Conservation (phyloP, 2,329 filamentous ascomycete genomes). For the Ceratocystis variospora region DNA sequence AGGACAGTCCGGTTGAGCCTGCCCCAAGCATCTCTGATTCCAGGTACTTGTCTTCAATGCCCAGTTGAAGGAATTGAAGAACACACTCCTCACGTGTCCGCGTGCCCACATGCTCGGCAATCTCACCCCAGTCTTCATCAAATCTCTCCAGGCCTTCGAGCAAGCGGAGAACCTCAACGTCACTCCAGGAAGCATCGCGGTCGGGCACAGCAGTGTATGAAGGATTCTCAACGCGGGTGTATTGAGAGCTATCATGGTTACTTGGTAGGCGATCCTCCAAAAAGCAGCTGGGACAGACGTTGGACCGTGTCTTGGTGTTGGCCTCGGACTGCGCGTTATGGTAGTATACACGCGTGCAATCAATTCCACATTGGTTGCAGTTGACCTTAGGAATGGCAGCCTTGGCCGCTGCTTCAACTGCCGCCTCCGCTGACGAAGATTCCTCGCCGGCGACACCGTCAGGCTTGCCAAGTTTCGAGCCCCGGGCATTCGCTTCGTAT, state of each 20-base stretch:
- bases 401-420: conserved; percentile 50
- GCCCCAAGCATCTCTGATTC: conserved; percentile 52
- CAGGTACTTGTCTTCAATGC: conserved; percentile 94
- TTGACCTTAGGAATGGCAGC: conserved; percentile 55
- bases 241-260: conserved; percentile 66
- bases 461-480: conserved; percentile 51
- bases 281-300: conserved; percentile 84
- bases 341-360: conserved; percentile 58
- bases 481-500: conserved; percentile 83
- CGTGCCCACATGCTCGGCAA: conserved; percentile 82
- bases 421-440: conserved; percentile 47
- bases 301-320: conserved; percentile 60
- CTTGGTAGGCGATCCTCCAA: conserved; percentile 70
- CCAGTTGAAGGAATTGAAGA: conserved; percentile 85
- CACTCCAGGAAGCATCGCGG: conserved; percentile 77
- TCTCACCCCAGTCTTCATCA: conserved; percentile 89
- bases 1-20: conserved; percentile 43
- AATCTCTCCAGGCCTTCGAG: conserved; percentile 85
- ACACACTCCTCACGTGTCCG: conserved; percentile 92
- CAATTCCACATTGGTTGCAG: conserved; percentile 83
- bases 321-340: conserved; percentile 43
- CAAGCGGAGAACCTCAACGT: conserved; percentile 75
- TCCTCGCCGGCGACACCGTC: conserved; percentile 69
- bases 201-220: conserved; percentile 65
- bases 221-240: conserved; percentile 80